Evolutionary conservation across 805 yeast species (phyloP).

Genomic region (Scheffersomyces amazonensis): DNA sequence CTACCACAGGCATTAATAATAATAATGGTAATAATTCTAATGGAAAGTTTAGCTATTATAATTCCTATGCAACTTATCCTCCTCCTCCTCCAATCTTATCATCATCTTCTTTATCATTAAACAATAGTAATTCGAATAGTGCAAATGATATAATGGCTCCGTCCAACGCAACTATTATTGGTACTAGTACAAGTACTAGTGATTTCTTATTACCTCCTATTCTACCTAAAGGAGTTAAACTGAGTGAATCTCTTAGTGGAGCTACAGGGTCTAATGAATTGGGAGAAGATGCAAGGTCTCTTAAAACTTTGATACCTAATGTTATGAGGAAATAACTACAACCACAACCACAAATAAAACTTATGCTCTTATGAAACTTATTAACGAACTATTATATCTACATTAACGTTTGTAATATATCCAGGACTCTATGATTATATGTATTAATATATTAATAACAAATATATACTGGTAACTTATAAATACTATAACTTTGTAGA

Average conservation of each 20-base stretch:
- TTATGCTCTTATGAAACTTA: too few species aligned
- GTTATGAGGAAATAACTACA: slow-evolving; percentile 1
- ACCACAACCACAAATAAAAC: too few species aligned
- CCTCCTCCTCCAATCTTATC: slow-evolving; percentile 11
- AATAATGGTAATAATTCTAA: not conserved
- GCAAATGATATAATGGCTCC: not conserved
- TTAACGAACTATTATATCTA: too few species aligned
- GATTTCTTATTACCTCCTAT: slow-evolving; percentile 12
- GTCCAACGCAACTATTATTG: not conserved
- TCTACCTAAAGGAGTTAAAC: slow-evolving; percentile 4
- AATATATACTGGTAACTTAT: too few species aligned
- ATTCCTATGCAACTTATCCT: slow-evolving; percentile 7
- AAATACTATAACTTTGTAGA: slow-evolving; percentile 16
- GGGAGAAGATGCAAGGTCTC: not conserved
- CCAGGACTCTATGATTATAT: too few species aligned
- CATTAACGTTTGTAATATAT: too few species aligned
- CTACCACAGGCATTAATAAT: not conserved
- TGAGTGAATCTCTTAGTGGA: too few species aligned
- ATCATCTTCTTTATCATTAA: slow-evolving; percentile 1
- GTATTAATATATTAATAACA: too few species aligned
- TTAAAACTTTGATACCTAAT: slow-evolving; percentile 1
- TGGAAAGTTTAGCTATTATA: slow-evolving; percentile 1
- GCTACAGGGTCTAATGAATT: not conserved
- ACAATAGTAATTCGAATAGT: not conserved
- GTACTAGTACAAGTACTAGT: not conserved